Evolutionary conservation across 176 grass and related monocot genomes (phyloP), one percentile per base, ranked within the genome.

Genomic region (Carex myosuroides): DNA sequence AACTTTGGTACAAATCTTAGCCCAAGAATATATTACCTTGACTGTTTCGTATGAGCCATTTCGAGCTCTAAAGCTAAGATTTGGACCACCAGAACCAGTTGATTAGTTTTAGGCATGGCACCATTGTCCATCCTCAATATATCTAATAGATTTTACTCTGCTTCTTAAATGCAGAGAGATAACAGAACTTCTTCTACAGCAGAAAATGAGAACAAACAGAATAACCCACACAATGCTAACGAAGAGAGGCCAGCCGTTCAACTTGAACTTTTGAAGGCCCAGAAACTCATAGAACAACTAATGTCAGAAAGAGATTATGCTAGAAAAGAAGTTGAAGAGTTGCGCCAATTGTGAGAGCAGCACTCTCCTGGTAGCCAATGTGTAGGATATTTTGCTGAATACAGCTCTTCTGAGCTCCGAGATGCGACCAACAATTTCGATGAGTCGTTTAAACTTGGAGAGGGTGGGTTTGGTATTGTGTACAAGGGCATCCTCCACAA

Each of bases 391-490:
- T 68, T 67, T 9, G 60, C 37, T 11, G 61, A 70, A 32, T 83
- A 68, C 61, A 53, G 37, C 10, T 30, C 70, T 70, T 26, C 32
- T 1, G 81, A 83, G 60, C n/a, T 83, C 14, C 20, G 56, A 59
- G 60, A 83, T 41, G 81, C 81, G 50, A 70, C 81, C 64, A 83
- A 83, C 60, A 64, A 83, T 33, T 83, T 83, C 61, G 3, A 83
- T 8, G 62, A 83, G 14, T 41, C 57, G 14, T 50, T 42, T 0
- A 83, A 83, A 26, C 61, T 83, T 64, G 81, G 81, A 83, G 81
- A 83, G 69, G 81, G 81, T 48, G 81, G 81, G 5, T 83, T 48
- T 53, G 81, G 81, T 22, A 30, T 29, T 67, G 81, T 83, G 29
- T 83, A 83, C 16, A 83, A 67, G 37, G 81, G 81, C 4, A 14